Percentiles rank a stretch among this genome's conserved stretches.
phyloP scores from a whole-genome alignment of 2,329 filamentous ascomycete species.

The Epichloe aotearoae region DNA sequence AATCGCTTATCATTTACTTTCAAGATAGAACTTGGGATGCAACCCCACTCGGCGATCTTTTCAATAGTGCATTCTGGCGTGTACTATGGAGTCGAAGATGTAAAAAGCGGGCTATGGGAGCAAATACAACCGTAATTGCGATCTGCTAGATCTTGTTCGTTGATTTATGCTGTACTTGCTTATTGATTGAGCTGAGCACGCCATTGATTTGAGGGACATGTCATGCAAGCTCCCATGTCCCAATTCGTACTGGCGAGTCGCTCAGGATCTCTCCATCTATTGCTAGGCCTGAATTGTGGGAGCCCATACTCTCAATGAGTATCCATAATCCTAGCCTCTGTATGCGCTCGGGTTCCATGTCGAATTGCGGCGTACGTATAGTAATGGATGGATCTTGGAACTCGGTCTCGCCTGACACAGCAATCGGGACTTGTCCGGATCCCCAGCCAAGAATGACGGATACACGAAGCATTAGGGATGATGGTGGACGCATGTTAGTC shows the following conservation, averaged over 20 bases:
- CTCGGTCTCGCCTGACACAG: slow-evolving; percentile 55
- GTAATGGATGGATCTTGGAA: slow-evolving; percentile 56
- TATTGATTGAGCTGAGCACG: not conserved
- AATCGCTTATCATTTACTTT: not conserved
- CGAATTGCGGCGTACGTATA: slow-evolving; percentile 59
- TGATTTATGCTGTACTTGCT: not conserved
- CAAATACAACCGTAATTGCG: not conserved
- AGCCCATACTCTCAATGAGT: slow-evolving; percentile 68
- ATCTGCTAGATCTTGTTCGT: not conserved
- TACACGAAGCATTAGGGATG: slow-evolving; percentile 48
- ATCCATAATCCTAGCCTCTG: slow-evolving; percentile 55
- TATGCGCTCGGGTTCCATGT: slow-evolving; percentile 53
- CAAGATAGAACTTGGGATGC: too few relatives aligned
- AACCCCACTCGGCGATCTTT: too few relatives aligned
- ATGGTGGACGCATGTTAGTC: slow-evolving; percentile 20
- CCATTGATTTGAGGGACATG: not conserved
- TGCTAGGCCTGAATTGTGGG: slow-evolving; percentile 24
- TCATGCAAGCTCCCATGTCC: slow-evolving; percentile 25
- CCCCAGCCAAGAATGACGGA: slow-evolving; percentile 62
- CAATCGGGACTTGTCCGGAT: slow-evolving; percentile 50
- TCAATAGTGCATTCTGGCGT: not conserved
- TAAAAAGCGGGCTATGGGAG: not conserved
- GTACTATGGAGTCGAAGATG: not conserved
- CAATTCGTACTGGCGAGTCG: slow-evolving; percentile 30
- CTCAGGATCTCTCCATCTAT: slow-evolving; percentile 42